Base-by-base conservation (phyloP, 495 filamentous ascomycete species). In the Podospora sp. region DNA sequence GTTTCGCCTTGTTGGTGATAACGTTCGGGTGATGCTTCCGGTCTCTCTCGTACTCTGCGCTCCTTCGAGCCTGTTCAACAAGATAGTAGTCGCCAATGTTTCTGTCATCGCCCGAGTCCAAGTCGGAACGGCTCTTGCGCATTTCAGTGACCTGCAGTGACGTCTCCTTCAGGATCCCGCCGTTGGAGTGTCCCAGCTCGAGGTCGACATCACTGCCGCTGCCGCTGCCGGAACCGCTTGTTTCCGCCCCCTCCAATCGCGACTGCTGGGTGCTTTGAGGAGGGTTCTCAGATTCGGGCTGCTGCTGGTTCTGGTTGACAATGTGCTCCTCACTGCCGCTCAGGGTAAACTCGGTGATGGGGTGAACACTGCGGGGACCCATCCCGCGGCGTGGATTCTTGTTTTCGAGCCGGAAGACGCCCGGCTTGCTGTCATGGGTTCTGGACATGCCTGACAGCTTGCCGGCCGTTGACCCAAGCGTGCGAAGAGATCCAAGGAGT, bases 311-410 rank as follows among this genome's bases (percentile, higher is more conserved):
- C 2, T 46, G 51, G 52, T 60, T 69, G 61, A 81, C 68, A 51
- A 85, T 85, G 35, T 74, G 75, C 69, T 85, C 84, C 61, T 85
- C 81, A 68, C 83, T 85, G 72, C 80, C 83, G 61, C 71, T 83
- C 55, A 83, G 77, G 11, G 83, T 80, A 67, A 85, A 71, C 8
- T 79, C 75, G 6, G 84, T 84, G 35, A 82, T 78, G 18, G 82
- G 81, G 66, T 87, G 76, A 4, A 73, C 73, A 51, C 72, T 81
- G 6, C 75, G 66, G 0, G 78, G 77, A 2, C 77, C 78, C 60
- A 71, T 70, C 16, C 81, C 74, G 25, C 82, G 76, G n/a, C 79
- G 78, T 51, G 77, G 77, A 53, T 72, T 76, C 51, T 78, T 81
- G 53, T 80, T 74, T 7, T 79, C 79, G 40, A 79, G 72, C 21